Conservation (phyloP, 116 monocot genomes). For the Dioscorea cayenensis region DNA sequence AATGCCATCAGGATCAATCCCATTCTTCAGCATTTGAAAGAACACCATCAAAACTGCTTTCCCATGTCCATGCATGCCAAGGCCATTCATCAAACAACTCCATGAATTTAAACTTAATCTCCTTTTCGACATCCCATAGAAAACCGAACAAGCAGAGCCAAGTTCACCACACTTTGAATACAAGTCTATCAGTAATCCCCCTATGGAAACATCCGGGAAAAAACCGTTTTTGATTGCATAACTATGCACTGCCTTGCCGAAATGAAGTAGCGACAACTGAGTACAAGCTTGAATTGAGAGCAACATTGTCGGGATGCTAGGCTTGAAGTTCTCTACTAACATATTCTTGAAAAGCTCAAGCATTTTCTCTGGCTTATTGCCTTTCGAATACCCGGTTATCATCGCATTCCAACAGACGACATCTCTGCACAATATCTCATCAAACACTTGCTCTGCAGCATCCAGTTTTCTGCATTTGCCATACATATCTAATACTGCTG, state of each 20-base stretch:
- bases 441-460: slow-evolving; percentile 6
- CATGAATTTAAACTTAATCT: slow-evolving; percentile 12
- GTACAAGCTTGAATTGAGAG: slow-evolving; percentile 3
- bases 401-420: slow-evolving; percentile 16
- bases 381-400: slow-evolving; percentile 4
- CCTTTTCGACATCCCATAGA: background rate
- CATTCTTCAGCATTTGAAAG: slow-evolving; percentile 14
- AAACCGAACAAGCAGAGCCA: slow-evolving; percentile 2
- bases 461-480: slow-evolving; percentile 9
- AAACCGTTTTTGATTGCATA: slow-evolving; percentile 5
- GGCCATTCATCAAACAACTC: slow-evolving; percentile 22
- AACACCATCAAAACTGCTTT: slow-evolving; percentile 13
- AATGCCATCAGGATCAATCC: slow-evolving; percentile 12
- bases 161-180: slow-evolving; percentile 22
- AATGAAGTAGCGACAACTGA: background rate
- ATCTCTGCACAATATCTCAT: slow-evolving; percentile 4
- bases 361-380: background rate
- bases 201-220: slow-evolving; percentile 9
- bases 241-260: slow-evolving; percentile 13
- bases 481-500: slow-evolving; percentile 11
- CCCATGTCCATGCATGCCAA: slow-evolving; percentile 16
- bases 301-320: slow-evolving; percentile 13
- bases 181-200: slow-evolving; percentile 19
- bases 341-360: slow-evolving; percentile 11
- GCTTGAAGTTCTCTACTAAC: slow-evolving; percentile 1